Conservation (phyloP, 495 filamentous ascomycete genomes). For the Penicillium argentinense region DNA sequence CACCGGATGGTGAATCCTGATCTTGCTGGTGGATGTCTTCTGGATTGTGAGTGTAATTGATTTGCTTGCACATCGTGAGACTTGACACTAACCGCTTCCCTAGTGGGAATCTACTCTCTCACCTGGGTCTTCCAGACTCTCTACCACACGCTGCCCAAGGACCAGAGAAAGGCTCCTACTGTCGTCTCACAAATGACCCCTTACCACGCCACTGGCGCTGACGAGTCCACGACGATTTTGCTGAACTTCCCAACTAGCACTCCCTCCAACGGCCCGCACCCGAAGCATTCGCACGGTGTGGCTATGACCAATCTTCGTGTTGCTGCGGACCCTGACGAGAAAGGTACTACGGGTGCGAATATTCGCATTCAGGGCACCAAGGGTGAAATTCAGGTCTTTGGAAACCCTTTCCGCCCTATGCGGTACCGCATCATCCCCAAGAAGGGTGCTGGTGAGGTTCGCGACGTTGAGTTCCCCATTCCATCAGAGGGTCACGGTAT, state of each 20-base stretch:
- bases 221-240: conserved; percentile 79
- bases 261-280: conserved; percentile 36
- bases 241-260: conserved; percentile 71
- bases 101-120: conserved; percentile 82
- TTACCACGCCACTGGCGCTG: conserved; percentile 76
- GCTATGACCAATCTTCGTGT: conserved; percentile 76
- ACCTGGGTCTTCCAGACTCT: conserved; percentile 94
- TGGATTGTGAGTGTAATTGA: conserved; percentile 62
- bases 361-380: conserved; percentile 82
- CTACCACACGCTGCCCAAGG: conserved; percentile 72
- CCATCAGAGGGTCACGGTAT: conserved; percentile 75
- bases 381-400: conserved; percentile 83
- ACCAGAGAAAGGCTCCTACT: conserved; percentile 52
- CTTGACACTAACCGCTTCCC: background rate
- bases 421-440: conserved; percentile 58
- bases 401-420: conserved; percentile 69
- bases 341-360: conserved; percentile 61
- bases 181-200: conserved; percentile 66
- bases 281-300: conserved; percentile 61
- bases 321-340: conserved; percentile 61
- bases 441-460: conserved; percentile 44
- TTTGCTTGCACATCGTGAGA: too few relatives aligned
- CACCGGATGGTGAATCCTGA: conserved; percentile 87
- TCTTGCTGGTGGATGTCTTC: conserved; percentile 78
- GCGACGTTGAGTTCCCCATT: conserved; percentile 63